A percentile compares a stretch with the other conserved stretches of the same genome.
These are phyloP conservation scores for Mortierella polycephala DNA, from an alignment of 371 early-diverging fungal genomes.

Conservation along the genomic window DNA sequence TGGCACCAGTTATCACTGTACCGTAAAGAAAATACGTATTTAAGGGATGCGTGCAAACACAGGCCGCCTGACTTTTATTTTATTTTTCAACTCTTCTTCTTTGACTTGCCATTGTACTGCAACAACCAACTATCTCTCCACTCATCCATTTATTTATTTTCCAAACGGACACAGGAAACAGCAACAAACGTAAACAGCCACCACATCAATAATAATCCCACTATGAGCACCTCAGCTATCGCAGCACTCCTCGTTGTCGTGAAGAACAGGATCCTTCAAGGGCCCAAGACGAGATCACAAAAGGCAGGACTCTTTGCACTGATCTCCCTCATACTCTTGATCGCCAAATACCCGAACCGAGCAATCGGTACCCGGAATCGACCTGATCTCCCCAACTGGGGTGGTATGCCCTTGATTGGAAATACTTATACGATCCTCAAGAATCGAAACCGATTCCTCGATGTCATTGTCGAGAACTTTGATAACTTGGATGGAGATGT, in stretches of 20 bases:
- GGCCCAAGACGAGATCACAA: constrained; percentile 33
- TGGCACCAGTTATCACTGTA: too few relatives aligned
- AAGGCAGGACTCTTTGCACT: constrained; percentile 34
- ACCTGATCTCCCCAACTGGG: constrained; percentile 34
- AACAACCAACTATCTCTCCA: too few relatives aligned
- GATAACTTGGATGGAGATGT: constrained; percentile 5
- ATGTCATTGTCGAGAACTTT: constrained; percentile 20
- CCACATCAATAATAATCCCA: neutral
- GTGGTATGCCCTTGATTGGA: constrained; percentile 35
- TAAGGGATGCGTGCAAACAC: too few relatives aligned
- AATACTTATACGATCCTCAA: constrained; percentile 19
- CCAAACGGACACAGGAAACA: too few relatives aligned
- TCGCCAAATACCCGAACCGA: constrained; percentile 52
- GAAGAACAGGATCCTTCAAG: constrained; percentile 34
- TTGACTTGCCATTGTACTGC: too few relatives aligned
- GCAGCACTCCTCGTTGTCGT: constrained; percentile 23
- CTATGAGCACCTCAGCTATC: constrained; percentile 24
- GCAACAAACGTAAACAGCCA: neutral
- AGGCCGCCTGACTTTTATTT: too few relatives aligned
- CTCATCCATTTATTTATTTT: too few relatives aligned
- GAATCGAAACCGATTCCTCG: constrained; percentile 28
- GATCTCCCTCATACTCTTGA: constrained; percentile 23
- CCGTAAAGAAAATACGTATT: too few relatives aligned
- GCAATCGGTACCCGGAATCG: constrained; percentile 47
- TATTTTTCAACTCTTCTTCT: too few relatives aligned